A percentile compares a stretch with the other conserved stretches of the same genome.
Evolutionary conservation across 768 basidiomycete genomes (phyloP).

Genomic region (Leccinum longicurvipes): DNA sequence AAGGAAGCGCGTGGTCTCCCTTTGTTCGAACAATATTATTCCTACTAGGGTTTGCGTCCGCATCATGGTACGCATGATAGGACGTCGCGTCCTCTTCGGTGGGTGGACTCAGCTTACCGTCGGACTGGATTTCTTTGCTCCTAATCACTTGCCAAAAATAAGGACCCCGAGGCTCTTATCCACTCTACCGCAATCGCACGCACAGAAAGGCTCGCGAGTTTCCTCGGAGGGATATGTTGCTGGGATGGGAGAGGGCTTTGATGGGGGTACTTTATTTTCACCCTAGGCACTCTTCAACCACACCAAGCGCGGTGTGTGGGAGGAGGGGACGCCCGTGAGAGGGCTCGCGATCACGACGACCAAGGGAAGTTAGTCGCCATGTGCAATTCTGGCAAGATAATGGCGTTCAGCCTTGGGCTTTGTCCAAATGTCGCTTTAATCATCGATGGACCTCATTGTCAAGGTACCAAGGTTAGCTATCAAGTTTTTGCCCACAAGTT

Average conservation of each 20-base stretch:
- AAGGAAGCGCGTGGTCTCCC: neutral
- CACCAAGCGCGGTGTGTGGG: neutral
- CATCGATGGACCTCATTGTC: no score
- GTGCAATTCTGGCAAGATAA: neutral
- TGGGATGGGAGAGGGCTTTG: no score
- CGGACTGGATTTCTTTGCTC: neutral
- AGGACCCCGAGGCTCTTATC: neutral
- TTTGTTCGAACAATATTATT: neutral
- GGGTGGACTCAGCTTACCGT: neutral
- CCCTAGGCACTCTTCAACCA: neutral
- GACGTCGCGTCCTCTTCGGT: neutral
- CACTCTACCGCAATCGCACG: neutral
- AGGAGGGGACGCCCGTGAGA: neutral
- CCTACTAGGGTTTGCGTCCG: neutral
- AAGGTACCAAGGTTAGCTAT: neutral
- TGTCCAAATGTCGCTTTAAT: neutral
- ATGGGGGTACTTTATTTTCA: neutral
- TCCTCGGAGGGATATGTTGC: neutral
- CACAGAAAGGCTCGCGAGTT: neutral
- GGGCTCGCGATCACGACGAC: neutral
- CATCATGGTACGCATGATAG: neutral
- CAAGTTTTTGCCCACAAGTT: no score
- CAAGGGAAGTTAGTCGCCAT: no score
- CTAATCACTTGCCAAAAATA: neutral
- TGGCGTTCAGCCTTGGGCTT: no score